Evolutionary conservation across 1,284 basidiomycete genomes (phyloP), one percentile per base, ranked within the genome.

Genomic region (Ceratobasidium sp.): DNA sequence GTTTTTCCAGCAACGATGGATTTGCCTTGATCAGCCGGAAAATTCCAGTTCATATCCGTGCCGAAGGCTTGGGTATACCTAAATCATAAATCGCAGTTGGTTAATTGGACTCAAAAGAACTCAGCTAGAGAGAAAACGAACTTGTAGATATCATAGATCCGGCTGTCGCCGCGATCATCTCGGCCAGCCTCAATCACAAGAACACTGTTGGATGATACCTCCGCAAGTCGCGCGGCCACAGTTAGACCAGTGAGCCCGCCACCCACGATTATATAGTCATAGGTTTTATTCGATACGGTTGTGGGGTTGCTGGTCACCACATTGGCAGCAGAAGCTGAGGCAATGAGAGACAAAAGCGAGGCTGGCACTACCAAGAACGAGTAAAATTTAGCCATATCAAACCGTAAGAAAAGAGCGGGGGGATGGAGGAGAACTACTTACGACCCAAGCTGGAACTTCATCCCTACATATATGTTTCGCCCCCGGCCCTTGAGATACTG

Each of bases 211-310:
- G 82, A 81, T 0, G 89, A 82, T 80, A 93, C 88, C 81, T 92
- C 91, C 0, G 90, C 84, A 39, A 94, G 86, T 3, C 92, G 87
- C 15, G 87, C 86, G 2, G 92, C 92, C 6, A 94, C 88, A 0
- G 90, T 91, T 9, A 89, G 86, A 2, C 92, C 93, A 0, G 89
- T 87, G 3, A 92, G 85, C 0, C 92, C 92, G 33, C 89, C 91
- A 3, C 92, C 92, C 5, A 91, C 88, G 70, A 93, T 87, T 80
- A 93, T 90, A 82, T 93, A 93, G 86, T 93, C 92, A 82, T 88
- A 92, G 0, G 88, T 83, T 79, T 84, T 80, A 42, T 77, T 69
- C n/a, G 71, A 51, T 10, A 76, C 64, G 26, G 26, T 10, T n/a
- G 53, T 20, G 1, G 78, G 71, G 40, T 79, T 58, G 23, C 60